Conservation (phyloP, 2,329 filamentous ascomycete species). For the Cladosporium velox region DNA sequence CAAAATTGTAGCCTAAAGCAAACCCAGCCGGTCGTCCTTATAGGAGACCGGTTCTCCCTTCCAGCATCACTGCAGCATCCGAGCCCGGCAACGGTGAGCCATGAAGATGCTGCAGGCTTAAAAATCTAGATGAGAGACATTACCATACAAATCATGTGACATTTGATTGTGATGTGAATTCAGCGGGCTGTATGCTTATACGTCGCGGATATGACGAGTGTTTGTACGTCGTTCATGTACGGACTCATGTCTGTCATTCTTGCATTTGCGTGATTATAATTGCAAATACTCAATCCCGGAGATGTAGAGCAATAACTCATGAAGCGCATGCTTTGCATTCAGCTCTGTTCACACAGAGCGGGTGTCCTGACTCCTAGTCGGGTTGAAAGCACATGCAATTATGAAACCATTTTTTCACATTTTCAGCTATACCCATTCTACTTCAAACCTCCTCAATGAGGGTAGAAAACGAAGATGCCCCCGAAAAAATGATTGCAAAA, state of each 20-base stretch:
- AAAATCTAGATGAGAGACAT: constrained; percentile 64
- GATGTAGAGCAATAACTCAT: too few relatives aligned
- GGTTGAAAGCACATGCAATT: not conserved
- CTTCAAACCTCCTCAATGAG: not conserved
- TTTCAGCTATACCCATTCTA: not conserved
- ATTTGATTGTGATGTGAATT: not conserved
- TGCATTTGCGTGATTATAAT: too few relatives aligned
- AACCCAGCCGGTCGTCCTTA: constrained; percentile 53
- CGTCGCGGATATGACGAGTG: too few relatives aligned
- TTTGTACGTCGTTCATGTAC: too few relatives aligned
- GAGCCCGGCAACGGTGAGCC: constrained; percentile 57
- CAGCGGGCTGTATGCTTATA: not conserved
- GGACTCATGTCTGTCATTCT: too few relatives aligned
- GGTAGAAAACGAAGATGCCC: not conserved
- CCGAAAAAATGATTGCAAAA: not conserved
- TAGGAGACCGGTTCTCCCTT: constrained; percentile 38
- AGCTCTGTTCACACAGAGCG: too few relatives aligned
- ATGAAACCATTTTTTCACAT: not conserved
- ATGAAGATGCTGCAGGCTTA: constrained; percentile 79
- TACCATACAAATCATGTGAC: not conserved
- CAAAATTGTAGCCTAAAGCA: constrained; percentile 81
- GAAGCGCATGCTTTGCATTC: too few relatives aligned
- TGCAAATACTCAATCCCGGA: too few relatives aligned
- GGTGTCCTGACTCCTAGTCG: not conserved
- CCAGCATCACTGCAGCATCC: constrained; percentile 88